Evolutionary conservation across 495 filamentous ascomycete genomes (phyloP).

Genomic region (Astrocystis sublimbata): DNA sequence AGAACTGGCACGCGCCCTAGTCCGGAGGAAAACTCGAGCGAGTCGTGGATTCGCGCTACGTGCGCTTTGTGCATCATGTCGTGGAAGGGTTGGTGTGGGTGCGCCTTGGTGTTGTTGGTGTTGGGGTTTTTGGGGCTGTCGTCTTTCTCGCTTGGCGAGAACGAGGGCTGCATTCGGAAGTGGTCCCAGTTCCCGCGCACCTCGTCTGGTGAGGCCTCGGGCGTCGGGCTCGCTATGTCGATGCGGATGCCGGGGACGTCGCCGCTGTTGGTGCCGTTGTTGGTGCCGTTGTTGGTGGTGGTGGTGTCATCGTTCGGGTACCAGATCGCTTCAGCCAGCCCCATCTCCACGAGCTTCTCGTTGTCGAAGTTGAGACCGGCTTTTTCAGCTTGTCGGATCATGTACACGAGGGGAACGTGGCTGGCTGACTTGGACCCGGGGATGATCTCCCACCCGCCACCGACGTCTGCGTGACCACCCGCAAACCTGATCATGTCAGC

Average conservation of each 20-base stretch:
- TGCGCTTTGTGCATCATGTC: conserved; percentile 60
- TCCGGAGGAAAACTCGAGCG: conserved; percentile 66
- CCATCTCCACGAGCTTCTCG: conserved; percentile 66
- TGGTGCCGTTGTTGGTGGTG: conserved; percentile 3
- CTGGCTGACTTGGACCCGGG: conserved; percentile 62
- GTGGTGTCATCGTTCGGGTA: conserved; percentile 22
- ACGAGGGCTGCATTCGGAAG: conserved; percentile 17
- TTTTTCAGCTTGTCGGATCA: conserved; percentile 75
- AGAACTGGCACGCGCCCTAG: conserved; percentile 59
- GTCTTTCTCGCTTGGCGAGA: no score
- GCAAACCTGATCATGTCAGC: conserved; percentile 54
- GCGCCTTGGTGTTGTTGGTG: conserved; percentile 2
- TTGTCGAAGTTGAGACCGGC: conserved; percentile 73
- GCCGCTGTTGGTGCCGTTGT: neutral
- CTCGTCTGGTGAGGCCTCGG: neutral
- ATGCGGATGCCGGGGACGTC: conserved; percentile 40
- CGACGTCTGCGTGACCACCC: conserved; percentile 79
- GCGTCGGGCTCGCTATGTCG: conserved; percentile 30
- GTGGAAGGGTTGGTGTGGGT: conserved; percentile 45
- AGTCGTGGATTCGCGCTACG: conserved; percentile 71
- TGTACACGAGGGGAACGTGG: conserved; percentile 79
- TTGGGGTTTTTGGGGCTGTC: no score
- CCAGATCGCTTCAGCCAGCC: conserved; percentile 46
- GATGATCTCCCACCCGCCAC: conserved; percentile 74
- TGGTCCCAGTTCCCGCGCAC: conserved; percentile 25